Evolutionary conservation across 2,329 filamentous ascomycete species (phyloP).

Genomic region (Bipolaris oryzae): DNA sequence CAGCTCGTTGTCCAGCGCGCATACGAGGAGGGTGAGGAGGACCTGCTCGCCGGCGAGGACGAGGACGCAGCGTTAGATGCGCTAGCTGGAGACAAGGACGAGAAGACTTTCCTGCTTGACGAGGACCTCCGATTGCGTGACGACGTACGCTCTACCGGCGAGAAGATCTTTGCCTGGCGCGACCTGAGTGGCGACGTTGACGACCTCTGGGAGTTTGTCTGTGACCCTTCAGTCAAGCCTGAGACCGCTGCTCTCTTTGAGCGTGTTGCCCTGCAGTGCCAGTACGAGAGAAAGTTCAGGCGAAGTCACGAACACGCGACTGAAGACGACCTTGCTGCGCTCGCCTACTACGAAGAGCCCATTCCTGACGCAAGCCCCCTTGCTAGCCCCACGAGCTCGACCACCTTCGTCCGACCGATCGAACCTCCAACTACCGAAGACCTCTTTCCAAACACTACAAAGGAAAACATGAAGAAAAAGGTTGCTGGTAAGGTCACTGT

Average conservation of each 20-base stretch:
- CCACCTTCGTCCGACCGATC: slow-evolving; percentile 45
- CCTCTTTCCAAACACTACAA: slow-evolving; percentile 45
- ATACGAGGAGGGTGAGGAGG: slow-evolving; percentile 96
- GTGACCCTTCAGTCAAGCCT: slow-evolving; percentile 73
- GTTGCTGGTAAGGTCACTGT: slow-evolving; percentile 41
- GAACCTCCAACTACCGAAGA: slow-evolving; percentile 39
- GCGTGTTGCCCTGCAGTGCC: slow-evolving; percentile 83
- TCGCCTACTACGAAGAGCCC: slow-evolving; percentile 73
- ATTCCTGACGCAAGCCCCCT: slow-evolving; percentile 66
- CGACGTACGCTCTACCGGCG: slow-evolving; percentile 77
- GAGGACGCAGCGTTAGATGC: slow-evolving; percentile 79
- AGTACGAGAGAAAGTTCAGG: slow-evolving; percentile 96
- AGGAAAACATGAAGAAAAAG: slow-evolving; percentile 52
- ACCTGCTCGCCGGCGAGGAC: slow-evolving; percentile 86
- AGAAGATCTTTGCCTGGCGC: slow-evolving; percentile 90
- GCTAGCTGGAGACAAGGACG: slow-evolving; percentile 84
- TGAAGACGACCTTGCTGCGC: slow-evolving; percentile 78
- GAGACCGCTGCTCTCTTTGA: slow-evolving; percentile 81
- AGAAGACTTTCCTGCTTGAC: slow-evolving; percentile 97
- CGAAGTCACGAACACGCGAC: slow-evolving; percentile 80
- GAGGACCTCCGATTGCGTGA: slow-evolving; percentile 86
- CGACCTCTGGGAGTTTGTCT: slow-evolving; percentile 98
- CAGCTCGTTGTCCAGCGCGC: slow-evolving; percentile 95
- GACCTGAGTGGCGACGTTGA: slow-evolving; percentile 92
- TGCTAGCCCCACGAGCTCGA: slow-evolving; percentile 52